Conservation (phyloP, 257 asterid species). For the Solanum bukasovii region DNA sequence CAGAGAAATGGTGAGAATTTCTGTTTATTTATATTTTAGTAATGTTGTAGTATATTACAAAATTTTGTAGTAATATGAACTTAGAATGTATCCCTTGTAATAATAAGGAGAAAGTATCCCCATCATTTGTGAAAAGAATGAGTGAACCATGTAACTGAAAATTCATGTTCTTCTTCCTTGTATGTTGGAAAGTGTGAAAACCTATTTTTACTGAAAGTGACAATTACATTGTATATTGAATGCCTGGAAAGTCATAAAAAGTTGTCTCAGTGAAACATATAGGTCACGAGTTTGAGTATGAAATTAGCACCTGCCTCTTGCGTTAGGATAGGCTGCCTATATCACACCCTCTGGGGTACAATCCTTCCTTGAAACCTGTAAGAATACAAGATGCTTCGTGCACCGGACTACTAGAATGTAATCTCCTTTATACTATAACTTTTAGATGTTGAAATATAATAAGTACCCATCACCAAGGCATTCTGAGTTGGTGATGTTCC, state of each 20-base stretch:
- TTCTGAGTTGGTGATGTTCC: neutral
- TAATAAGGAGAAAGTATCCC: neutral
- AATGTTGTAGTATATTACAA: neutral
- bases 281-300: neutral
- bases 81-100: neutral
- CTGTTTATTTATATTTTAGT: neutral
- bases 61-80: slow-evolving; percentile 1
- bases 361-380: neutral
- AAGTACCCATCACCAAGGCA: neutral
- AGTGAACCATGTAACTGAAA: neutral
- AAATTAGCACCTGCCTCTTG: neutral
- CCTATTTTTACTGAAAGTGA: neutral
- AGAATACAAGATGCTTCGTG: neutral
- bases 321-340: neutral
- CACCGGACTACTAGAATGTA: neutral
- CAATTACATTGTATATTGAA: neutral
- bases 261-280: neutral
- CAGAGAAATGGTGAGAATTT: neutral
- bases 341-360: neutral
- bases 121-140: neutral
- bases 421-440: neutral
- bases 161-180: neutral
- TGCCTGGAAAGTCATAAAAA: neutral
- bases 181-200: neutral
- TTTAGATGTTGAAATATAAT: neutral